phyloP scores from a whole-genome alignment of 371 early-diverging fungal genomes.

The Lichtheimia ornata region DNA sequence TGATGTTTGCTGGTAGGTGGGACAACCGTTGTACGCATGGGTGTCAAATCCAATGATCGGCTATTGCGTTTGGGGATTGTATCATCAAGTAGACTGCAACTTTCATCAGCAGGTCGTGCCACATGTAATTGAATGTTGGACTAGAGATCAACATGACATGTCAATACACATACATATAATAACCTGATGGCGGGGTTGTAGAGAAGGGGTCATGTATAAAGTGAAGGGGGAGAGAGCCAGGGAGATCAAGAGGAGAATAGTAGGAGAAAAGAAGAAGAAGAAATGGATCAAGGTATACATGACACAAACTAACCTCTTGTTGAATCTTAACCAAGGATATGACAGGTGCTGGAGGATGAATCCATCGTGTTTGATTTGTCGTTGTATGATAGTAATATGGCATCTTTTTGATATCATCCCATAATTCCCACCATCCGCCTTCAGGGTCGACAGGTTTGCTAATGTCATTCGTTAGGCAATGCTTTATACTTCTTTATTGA shows the following conservation, averaged over 20 bases:
- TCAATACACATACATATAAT: too few relatives aligned
- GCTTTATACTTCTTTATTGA: neutral
- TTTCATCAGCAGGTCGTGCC: neutral
- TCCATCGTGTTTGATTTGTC: slow-evolving; percentile 87
- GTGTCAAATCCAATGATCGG: slow-evolving; percentile 24
- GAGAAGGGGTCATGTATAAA: neutral
- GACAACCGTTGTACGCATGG: slow-evolving; percentile 11
- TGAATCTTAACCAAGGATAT: slow-evolving; percentile 78
- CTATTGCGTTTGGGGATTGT: slow-evolving; percentile 20
- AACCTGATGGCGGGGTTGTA: too few relatives aligned
- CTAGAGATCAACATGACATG: neutral
- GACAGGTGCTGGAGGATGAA: slow-evolving; percentile 64
- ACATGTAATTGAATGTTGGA: slow-evolving; percentile 6
- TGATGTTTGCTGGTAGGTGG: slow-evolving; percentile 20
- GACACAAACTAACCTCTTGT: slow-evolving; percentile 5
- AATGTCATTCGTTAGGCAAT: neutral
- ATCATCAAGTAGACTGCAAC: slow-evolving; percentile 6
- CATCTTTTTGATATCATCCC: slow-evolving; percentile 80
- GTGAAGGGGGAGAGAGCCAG: neutral
- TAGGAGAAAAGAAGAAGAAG: neutral
- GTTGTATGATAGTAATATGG: slow-evolving; percentile 90
- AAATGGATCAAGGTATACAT: neutral
- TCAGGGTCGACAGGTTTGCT: slow-evolving; percentile 49
- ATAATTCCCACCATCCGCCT: slow-evolving; percentile 96
- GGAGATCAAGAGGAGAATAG: neutral